Percentiles rank a stretch among this genome's conserved stretches.
phyloP scores from a whole-genome alignment of 1,139 yeast species.

The Candida dubliniensis region DNA sequence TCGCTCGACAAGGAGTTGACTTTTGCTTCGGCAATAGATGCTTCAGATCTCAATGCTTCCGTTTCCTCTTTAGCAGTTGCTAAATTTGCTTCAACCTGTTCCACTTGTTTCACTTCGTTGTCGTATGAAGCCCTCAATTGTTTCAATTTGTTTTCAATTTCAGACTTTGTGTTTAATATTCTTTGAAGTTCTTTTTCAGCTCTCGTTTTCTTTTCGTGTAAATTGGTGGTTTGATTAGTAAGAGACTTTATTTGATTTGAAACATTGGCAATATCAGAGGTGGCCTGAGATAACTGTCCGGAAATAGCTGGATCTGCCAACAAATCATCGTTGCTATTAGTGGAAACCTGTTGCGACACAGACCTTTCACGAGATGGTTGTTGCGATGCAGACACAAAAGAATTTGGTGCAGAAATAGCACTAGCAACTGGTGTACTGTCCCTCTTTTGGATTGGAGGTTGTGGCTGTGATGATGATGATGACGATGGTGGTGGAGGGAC shows the following conservation, averaged over 20 bases:
- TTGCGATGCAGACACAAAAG: constrained; percentile 8
- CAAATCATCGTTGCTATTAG: constrained; percentile 43
- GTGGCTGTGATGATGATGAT: constrained; percentile 43
- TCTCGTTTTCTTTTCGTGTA: constrained; percentile 68
- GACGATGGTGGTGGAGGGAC: constrained; percentile 54
- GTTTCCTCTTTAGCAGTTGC: constrained; percentile 64
- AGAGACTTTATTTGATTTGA: constrained; percentile 83
- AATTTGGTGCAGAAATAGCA: constrained; percentile 15
- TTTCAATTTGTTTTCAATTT: constrained; percentile 68
- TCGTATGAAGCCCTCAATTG: constrained; percentile 73
- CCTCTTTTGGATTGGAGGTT: constrained; percentile 9
- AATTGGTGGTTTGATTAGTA: constrained; percentile 67
- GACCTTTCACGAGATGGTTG: constrained; percentile 5
- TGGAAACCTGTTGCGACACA: too few relatives aligned
- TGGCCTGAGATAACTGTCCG: constrained; percentile 71
- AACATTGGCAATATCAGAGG: constrained; percentile 83
- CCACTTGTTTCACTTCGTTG: constrained; percentile 73
- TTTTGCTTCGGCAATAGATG: constrained; percentile 79
- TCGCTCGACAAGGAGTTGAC: constrained; percentile 71
- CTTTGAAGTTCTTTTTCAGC: constrained; percentile 76
- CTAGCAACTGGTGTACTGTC: constrained; percentile 16
- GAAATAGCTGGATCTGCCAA: constrained; percentile 57
- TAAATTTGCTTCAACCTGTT: constrained; percentile 64
- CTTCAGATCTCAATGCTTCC: constrained; percentile 70
- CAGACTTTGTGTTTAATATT: constrained; percentile 63